These are phyloP conservation scores for Galerina sulciceps DNA, from an alignment of 768 basidiomycete genomes.

Conservation along the genomic window DNA sequence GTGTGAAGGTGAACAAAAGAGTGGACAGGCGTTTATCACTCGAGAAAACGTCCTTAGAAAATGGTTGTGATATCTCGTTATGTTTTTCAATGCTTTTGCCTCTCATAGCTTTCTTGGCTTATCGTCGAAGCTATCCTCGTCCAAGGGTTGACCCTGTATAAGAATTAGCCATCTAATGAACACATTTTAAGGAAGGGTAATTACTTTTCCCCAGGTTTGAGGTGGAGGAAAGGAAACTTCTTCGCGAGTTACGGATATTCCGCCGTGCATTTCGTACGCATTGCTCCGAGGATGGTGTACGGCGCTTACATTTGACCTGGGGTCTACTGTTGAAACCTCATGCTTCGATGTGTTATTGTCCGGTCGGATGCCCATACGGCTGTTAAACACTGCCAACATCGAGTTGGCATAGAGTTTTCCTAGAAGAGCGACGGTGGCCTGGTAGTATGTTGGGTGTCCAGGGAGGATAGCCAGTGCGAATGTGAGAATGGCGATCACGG, in stretches of 20 bases:
- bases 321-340: neutral
- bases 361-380: slow-evolving; percentile 7
- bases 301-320: neutral
- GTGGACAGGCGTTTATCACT: too few species aligned
- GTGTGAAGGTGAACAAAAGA: too few species aligned
- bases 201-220: slow-evolving; percentile 2
- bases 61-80: too few species aligned
- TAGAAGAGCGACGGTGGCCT: slow-evolving; percentile 9
- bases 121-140: too few species aligned
- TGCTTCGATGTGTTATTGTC: slow-evolving; percentile 1
- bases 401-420: slow-evolving; percentile 15
- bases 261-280: slow-evolving; percentile 10
- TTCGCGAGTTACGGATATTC: slow-evolving; percentile 3
- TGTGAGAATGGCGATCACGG: slow-evolving; percentile 8
- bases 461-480: slow-evolving; percentile 9
- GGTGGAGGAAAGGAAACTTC: slow-evolving; percentile 11
- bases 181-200: neutral
- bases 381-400: slow-evolving; percentile 15
- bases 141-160: too few species aligned
- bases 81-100: too few species aligned
- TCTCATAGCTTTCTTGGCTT: too few species aligned
- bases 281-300: neutral
- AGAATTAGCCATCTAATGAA: too few species aligned
- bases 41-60: too few species aligned
- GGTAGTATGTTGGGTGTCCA: slow-evolving; percentile 10